Evolutionary conservation across 1,139 yeast species (phyloP), one percentile per base, ranked within the genome.

Genomic region (Debaryomyces sp.): DNA sequence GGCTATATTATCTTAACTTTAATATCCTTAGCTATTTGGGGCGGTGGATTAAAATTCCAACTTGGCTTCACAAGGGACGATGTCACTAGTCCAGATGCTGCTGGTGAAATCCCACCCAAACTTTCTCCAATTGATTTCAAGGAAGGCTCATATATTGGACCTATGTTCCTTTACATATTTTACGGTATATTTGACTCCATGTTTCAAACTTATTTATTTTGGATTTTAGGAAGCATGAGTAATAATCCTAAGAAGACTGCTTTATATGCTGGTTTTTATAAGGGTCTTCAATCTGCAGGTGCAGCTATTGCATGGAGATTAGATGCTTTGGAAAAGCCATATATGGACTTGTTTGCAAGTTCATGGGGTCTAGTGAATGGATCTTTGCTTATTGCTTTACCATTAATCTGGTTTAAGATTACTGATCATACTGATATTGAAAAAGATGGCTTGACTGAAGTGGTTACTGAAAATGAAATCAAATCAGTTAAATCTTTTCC

Each of bases 201-300:
- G 48, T 82, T 75, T 75, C 87, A 83, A 64, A 73, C 80, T 27
- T 81, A 62, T 61, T 71, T 76, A 50, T 78, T 80, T 63, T 83
- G 85, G 83, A 51, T 77, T 32, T 66, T 83, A 64, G 87, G 87
- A 47, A 78, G 84, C 26, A 62, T 82, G 50, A 77, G 85, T 51
- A 81, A 82, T 62, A 77, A 78, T 60, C 80, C 85, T 32, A 73
- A 79, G 66, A 80, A 76, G 60, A 67, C 74, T 24, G 85, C 87
- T 12, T 68, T 82, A 50, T 81, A 81, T 56, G 84, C 82, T 41
- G 86, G 87, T 41, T 80, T 80, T 64, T 83, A 81, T 69, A 83
- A 83, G 68, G 82, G 85, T 51, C 65, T 82, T 46, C 88, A 83
- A 66, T 77, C 84, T 26, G 86, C 85, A 12, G 86, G 84, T 60